phyloP scores from a whole-genome alignment of 768 basidiomycete species.

The Cystobasidium tubakii region DNA sequence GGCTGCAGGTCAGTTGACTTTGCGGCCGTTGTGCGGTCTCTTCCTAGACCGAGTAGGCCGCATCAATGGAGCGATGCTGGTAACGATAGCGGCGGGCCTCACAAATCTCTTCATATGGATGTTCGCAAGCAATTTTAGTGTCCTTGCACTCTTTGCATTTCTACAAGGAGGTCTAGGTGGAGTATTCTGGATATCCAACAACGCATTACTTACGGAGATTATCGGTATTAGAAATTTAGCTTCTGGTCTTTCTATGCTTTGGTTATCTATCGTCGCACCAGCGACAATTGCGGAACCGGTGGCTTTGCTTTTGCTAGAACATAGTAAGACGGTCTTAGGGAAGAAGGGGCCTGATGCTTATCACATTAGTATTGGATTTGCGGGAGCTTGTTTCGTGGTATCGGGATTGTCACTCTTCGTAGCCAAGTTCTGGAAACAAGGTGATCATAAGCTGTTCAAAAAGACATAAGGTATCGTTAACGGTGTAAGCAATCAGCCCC shows the following conservation, averaged over 20 bases:
- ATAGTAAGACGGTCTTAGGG: slow-evolving; percentile 52
- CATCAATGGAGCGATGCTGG: slow-evolving; percentile 47
- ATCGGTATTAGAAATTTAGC: slow-evolving; percentile 57
- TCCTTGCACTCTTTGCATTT: slow-evolving; percentile 48
- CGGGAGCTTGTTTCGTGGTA: slow-evolving; percentile 56
- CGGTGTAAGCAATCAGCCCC: background rate
- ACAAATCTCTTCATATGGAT: slow-evolving; percentile 49
- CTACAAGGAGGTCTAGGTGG: slow-evolving; percentile 51
- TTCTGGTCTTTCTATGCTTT: slow-evolving; percentile 46
- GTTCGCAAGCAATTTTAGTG: slow-evolving; percentile 47
- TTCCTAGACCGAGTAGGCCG: slow-evolving; percentile 47
- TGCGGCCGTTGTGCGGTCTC: slow-evolving; percentile 47
- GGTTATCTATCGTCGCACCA: slow-evolving; percentile 45
- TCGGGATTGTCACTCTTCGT: slow-evolving; percentile 60
- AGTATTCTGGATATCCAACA: slow-evolving; percentile 64
- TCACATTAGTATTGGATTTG: slow-evolving; percentile 58
- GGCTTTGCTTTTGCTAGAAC: slow-evolving; percentile 44
- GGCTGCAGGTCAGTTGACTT: slow-evolving; percentile 49
- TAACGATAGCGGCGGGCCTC: slow-evolving; percentile 47
- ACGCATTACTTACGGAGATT: slow-evolving; percentile 67
- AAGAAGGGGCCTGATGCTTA: slow-evolving; percentile 65
- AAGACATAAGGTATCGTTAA: background rate
- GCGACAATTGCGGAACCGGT: slow-evolving; percentile 46
- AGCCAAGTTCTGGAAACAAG: slow-evolving; percentile 63
- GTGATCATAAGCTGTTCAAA: slow-evolving; percentile 36